Evolutionary conservation across 2,329 filamentous ascomycete species (phyloP).

Genomic region (Pseudogymnoascus sp.): DNA sequence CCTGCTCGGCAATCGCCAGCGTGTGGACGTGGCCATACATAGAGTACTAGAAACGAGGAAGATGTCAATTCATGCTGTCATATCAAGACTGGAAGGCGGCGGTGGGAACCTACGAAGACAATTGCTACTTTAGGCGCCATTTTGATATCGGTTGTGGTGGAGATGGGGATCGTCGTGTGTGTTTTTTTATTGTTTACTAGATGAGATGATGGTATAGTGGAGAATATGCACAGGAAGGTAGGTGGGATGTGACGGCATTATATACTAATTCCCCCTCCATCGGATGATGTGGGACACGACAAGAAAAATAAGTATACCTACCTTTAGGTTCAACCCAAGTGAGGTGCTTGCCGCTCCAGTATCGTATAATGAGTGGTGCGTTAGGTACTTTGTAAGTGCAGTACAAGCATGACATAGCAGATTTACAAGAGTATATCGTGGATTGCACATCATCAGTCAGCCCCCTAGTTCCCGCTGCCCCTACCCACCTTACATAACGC

Average conservation of each 20-base stretch:
- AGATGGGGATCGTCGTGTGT: neutral
- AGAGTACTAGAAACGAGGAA: conserved; percentile 58
- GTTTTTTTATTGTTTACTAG: neutral
- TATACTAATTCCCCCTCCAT: neutral
- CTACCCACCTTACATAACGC: neutral
- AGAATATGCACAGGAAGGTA: neutral
- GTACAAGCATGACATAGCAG: neutral
- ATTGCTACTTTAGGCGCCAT: conserved; percentile 73
- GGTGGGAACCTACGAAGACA: conserved; percentile 61
- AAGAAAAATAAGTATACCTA: neutral
- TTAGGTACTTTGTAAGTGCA: neutral
- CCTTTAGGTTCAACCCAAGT: neutral
- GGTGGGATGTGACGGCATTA: neutral
- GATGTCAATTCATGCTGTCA: neutral
- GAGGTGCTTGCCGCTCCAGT: neutral
- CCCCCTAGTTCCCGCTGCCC: neutral
- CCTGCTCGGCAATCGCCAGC: conserved; percentile 84
- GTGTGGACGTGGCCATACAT: conserved; percentile 86
- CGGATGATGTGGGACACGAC: neutral
- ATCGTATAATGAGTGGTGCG: neutral
- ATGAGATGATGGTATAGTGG: neutral
- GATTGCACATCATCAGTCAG: neutral
- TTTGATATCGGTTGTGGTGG: neutral
- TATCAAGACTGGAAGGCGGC: conserved; percentile 8
- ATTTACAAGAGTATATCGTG: neutral